phyloP scores from a whole-genome alignment of 2,329 filamentous ascomycete genomes.

The Scedosporium apiospermum region DNA sequence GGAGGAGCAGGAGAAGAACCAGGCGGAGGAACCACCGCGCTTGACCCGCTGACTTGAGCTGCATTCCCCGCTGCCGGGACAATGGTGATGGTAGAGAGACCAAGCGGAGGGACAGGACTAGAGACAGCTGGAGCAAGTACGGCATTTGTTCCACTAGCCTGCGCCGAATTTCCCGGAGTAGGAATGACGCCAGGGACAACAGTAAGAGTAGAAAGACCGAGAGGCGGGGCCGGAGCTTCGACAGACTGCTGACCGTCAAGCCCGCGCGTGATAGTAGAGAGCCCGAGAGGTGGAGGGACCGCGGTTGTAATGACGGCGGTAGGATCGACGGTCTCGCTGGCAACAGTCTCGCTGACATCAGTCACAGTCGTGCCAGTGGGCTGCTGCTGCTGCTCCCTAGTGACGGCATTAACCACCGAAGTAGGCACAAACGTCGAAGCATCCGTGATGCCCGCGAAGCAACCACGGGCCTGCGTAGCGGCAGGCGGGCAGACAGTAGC shows the following conservation, averaged over 20 bases:
- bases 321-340: neutral
- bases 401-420: neutral
- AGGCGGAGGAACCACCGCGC: neutral
- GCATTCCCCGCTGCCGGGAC: neutral
- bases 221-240: neutral
- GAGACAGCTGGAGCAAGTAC: neutral
- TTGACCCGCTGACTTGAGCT: neutral
- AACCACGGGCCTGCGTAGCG: neutral
- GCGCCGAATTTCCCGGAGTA: neutral
- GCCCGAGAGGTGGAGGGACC: neutral
- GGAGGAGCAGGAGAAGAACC: neutral
- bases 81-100: neutral
- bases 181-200: neutral
- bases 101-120: neutral
- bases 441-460: conserved; percentile 1
- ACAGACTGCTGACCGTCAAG: neutral
- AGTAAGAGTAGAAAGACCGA: neutral
- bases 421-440: neutral
- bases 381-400: neutral
- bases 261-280: neutral
- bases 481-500: neutral
- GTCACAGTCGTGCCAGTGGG: neutral
- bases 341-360: neutral
- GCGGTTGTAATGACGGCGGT: neutral
- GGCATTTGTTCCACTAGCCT: neutral